Evolutionary conservation across 495 filamentous ascomycete genomes (phyloP).

Genomic region (Aspergillus funiculosus): DNA sequence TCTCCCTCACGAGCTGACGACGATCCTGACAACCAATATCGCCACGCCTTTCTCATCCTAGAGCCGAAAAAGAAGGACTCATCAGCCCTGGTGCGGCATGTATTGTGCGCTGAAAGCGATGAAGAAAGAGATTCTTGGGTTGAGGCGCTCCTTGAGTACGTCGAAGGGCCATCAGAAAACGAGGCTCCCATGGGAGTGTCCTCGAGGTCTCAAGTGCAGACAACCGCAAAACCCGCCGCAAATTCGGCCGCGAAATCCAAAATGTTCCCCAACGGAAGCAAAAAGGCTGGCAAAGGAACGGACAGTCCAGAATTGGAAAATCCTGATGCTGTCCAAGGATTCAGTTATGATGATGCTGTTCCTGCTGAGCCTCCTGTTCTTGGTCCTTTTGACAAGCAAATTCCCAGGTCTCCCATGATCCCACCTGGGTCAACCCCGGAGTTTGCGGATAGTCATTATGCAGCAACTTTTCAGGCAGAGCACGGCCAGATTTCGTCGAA

Average conservation of each 20-base stretch:
- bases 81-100: slow-evolving; percentile 82
- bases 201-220: slow-evolving; percentile 24
- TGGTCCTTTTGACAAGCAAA: slow-evolving; percentile 42
- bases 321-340: slow-evolving; percentile 59
- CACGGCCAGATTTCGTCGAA: slow-evolving; percentile 43
- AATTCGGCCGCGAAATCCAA: slow-evolving; percentile 25
- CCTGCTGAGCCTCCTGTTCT: slow-evolving; percentile 64
- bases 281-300: slow-evolving; percentile 41
- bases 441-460: slow-evolving; percentile 16
- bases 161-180: slow-evolving; percentile 61
- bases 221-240: slow-evolving; percentile 14
- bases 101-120: slow-evolving; percentile 93
- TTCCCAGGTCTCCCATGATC: slow-evolving; percentile 30
- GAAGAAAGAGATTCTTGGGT: slow-evolving; percentile 92
- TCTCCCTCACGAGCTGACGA: slow-evolving; percentile 59
- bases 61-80: slow-evolving; percentile 97
- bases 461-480: slow-evolving; percentile 20
- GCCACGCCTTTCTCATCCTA: slow-evolving; percentile 89
- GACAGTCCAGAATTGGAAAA: slow-evolving; percentile 37
- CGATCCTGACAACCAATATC: slow-evolving; percentile 87
- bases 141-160: slow-evolving; percentile 78
- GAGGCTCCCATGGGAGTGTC: slow-evolving; percentile 29
- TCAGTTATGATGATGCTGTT: slow-evolving; percentile 80
- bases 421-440: slow-evolving; percentile 25
- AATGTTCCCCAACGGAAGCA: slow-evolving; percentile 29